These are phyloP conservation scores for Vaccinium corymbosum DNA, from an alignment of 148 eudicot genomes.

Conservation along the genomic window DNA sequence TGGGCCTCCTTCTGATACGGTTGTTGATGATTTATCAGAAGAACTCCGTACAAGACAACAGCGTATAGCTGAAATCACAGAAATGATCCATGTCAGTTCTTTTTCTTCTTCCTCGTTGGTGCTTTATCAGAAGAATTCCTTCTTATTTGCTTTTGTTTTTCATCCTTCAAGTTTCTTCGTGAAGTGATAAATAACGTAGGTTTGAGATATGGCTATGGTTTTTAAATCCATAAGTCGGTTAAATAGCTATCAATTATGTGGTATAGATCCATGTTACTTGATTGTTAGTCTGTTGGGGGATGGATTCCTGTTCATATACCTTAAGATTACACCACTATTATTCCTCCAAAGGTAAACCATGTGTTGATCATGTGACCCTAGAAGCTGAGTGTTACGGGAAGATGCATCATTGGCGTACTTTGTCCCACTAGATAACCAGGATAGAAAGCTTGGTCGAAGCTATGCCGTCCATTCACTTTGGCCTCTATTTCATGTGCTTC, in stretches of 20 bases:
- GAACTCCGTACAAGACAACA: slow-evolving; percentile 77
- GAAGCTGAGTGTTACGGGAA: background rate
- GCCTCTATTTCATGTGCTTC: background rate
- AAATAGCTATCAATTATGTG: background rate
- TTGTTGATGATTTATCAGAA: slow-evolving; percentile 39
- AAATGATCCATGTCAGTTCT: slow-evolving; percentile 89
- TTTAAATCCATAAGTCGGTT: background rate
- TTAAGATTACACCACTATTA: background rate
- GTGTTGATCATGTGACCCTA: too few relatives aligned
- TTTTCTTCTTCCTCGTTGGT: background rate
- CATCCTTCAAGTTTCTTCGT: background rate
- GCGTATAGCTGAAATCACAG: slow-evolving; percentile 80
- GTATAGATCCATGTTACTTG: too few relatives aligned
- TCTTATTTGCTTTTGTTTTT: background rate
- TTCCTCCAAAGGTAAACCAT: background rate
- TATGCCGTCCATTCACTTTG: background rate
- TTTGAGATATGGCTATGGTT: background rate
- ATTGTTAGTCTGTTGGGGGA: background rate
- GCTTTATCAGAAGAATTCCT: background rate
- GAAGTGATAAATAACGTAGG: background rate
- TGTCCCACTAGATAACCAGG: background rate
- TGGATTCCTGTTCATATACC: background rate
- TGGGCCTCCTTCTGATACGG: slow-evolving; percentile 30
- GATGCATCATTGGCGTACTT: background rate
- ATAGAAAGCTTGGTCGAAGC: slow-evolving; percentile 4